These are phyloP conservation scores for Syncephalastrum monosporum DNA, from an alignment of 371 early-diverging fungal species.

Conservation along the genomic window DNA sequence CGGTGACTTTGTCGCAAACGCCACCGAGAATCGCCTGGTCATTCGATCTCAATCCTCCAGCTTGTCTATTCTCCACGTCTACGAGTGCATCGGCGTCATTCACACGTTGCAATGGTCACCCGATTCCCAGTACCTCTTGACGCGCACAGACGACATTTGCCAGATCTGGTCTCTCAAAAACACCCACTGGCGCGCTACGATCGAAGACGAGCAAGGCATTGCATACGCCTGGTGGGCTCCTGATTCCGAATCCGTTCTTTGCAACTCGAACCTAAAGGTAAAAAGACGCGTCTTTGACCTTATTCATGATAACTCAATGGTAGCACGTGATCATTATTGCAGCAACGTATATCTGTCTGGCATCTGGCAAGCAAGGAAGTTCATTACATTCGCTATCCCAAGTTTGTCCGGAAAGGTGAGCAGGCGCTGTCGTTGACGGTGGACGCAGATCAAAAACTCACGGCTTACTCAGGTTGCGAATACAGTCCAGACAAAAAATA, in stretches of 20 bases:
- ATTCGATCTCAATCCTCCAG: conserved; percentile 51
- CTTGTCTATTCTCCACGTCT: conserved; percentile 63
- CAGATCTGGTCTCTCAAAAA: conserved; percentile 67
- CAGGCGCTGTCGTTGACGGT: background rate
- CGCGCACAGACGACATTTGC: conserved; percentile 53
- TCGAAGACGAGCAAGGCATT: conserved; percentile 66
- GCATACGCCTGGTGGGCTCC: conserved; percentile 60
- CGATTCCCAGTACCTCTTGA: conserved; percentile 59
- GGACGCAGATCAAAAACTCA: background rate
- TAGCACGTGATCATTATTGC: background rate
- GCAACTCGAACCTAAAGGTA: conserved; percentile 68
- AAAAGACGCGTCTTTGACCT: conserved; percentile 12
- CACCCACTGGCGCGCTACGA: conserved; percentile 60
- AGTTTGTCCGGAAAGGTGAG: conserved; percentile 44
- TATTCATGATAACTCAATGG: background rate
- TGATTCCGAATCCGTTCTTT: conserved; percentile 61
- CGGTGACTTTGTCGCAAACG: conserved; percentile 66
- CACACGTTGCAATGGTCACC: conserved; percentile 70
- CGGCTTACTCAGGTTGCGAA: conserved; percentile 37
- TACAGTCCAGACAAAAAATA: conserved; percentile 69
- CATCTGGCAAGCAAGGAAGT: conserved; percentile 50
- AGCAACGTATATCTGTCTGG: conserved; percentile 67
- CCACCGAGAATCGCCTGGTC: conserved; percentile 68
- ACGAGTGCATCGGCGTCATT: conserved; percentile 46
- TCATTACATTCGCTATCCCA: conserved; percentile 62